Conservation (phyloP, 768 basidiomycete species). For the Boletus subcaerulescens region DNA sequence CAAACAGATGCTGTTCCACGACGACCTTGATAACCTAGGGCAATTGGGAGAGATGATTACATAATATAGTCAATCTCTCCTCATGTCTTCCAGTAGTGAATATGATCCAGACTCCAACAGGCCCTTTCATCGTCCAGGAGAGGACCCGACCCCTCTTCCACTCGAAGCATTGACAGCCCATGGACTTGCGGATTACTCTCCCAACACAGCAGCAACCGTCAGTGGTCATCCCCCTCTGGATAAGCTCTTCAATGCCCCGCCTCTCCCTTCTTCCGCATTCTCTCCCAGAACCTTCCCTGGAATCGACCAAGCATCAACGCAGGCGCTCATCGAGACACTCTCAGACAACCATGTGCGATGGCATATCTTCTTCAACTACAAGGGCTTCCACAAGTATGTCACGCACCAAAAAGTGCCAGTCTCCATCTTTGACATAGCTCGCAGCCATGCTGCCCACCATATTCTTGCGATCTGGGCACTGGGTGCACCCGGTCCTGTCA, state of each 20-base stretch:
- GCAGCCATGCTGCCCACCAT: constrained; percentile 57
- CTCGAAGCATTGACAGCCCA: constrained; percentile 17
- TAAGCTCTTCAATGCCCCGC: constrained; percentile 22
- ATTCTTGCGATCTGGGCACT: constrained; percentile 57
- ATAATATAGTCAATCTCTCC: too few relatives aligned
- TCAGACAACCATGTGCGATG: constrained; percentile 51
- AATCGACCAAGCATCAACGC: constrained; percentile 36
- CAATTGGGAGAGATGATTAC: too few relatives aligned
- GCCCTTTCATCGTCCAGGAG: constrained; percentile 17
- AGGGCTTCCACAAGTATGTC: constrained; percentile 32
- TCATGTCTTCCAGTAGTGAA: neutral
- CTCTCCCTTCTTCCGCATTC: constrained; percentile 27
- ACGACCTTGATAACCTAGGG: too few relatives aligned
- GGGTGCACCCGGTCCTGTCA: constrained; percentile 45
- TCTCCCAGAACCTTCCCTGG: constrained; percentile 38
- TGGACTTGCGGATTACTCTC: constrained; percentile 21
- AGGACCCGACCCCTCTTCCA: constrained; percentile 21
- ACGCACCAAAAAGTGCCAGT: neutral
- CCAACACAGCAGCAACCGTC: constrained; percentile 14
- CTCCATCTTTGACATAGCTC: constrained; percentile 15
- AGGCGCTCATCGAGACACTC: constrained; percentile 39
- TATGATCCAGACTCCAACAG: constrained; percentile 10
- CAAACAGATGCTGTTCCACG: too few relatives aligned
- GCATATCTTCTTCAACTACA: constrained; percentile 53
- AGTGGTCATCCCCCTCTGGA: constrained; percentile 12